Evolutionary conservation across 306 rosid species (phyloP).

Genomic region (Fragaria vesca): DNA sequence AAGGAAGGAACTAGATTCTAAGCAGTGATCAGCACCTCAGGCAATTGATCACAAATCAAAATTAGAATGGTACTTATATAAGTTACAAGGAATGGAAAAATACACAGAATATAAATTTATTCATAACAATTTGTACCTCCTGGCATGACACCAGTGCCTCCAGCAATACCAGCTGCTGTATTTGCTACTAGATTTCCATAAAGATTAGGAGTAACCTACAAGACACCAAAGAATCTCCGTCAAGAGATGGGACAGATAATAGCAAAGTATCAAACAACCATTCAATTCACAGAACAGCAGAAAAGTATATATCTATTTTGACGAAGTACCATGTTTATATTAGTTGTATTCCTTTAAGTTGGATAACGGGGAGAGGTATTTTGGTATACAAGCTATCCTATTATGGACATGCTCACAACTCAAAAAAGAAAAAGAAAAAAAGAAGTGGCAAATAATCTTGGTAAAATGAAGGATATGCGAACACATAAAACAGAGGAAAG

Average conservation of each 20-base stretch:
- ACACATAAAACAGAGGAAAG: not conserved
- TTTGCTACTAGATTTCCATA: slow-evolving; percentile 96
- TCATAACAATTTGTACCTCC: slow-evolving; percentile 55
- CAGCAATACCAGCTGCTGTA: slow-evolving; percentile 97
- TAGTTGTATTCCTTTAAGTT: not conserved
- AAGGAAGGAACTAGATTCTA: not conserved
- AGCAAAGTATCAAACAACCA: not conserved
- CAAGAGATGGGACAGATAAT: not conserved
- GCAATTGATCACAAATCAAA: slow-evolving; percentile 1
- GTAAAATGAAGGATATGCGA: slow-evolving; percentile 4
- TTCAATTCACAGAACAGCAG: not conserved
- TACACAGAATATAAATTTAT: not conserved
- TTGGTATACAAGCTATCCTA: not conserved
- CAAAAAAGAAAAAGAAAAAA: not conserved
- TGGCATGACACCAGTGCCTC: slow-evolving; percentile 99
- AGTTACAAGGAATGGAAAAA: not conserved
- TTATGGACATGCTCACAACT: not conserved
- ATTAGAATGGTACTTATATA: not conserved
- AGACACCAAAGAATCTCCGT: slow-evolving; percentile 25
- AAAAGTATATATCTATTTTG: not conserved
- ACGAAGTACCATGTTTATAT: not conserved
- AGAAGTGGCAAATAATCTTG: not conserved
- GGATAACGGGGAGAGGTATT: not conserved
- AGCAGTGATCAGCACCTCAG: not conserved
- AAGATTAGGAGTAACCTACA: slow-evolving; percentile 93